Conservation (phyloP, 208 protist genomes). For the Leishmania major region DNA sequence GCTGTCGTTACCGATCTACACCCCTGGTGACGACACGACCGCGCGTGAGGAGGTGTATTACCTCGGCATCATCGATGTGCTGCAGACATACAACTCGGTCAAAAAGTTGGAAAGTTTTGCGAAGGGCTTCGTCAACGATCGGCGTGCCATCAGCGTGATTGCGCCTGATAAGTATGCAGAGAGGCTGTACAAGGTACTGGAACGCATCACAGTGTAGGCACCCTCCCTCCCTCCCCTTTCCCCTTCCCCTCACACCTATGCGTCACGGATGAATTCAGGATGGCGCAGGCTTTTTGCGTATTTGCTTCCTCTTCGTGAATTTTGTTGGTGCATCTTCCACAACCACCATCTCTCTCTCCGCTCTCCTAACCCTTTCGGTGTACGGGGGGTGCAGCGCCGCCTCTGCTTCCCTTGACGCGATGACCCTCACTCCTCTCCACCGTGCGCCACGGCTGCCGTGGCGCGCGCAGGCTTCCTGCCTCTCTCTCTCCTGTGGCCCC, state of each 20-base stretch:
- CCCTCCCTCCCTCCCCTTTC: neutral
- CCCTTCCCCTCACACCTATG: neutral
- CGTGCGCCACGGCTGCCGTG: neutral
- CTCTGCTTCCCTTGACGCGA: neutral
- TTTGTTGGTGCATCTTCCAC: neutral
- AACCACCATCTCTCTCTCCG: neutral
- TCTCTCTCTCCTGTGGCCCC: neutral
- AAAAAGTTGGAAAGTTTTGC: constrained; percentile 90
- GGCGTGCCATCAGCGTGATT: constrained; percentile 82
- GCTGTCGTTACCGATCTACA: constrained; percentile 79
- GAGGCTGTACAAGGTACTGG: constrained; percentile 79
- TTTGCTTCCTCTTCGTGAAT: neutral
- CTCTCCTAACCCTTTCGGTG: neutral
- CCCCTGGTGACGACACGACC: constrained; percentile 63
- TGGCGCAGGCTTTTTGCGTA: neutral
- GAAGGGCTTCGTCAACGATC: constrained; percentile 80
- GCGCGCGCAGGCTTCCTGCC: neutral
- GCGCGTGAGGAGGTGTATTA: constrained; percentile 91
- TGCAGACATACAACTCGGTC: constrained; percentile 88
- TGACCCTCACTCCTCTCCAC: neutral
- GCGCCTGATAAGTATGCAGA: constrained; percentile 82
- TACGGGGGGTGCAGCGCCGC: neutral
- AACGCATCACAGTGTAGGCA: constrained; percentile 71
- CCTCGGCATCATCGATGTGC: constrained; percentile 93
- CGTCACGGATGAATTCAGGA: neutral